Evolutionary conservation across 352 stramenopile genomes (phyloP).

Genomic region (Phytopythium montanum): DNA sequence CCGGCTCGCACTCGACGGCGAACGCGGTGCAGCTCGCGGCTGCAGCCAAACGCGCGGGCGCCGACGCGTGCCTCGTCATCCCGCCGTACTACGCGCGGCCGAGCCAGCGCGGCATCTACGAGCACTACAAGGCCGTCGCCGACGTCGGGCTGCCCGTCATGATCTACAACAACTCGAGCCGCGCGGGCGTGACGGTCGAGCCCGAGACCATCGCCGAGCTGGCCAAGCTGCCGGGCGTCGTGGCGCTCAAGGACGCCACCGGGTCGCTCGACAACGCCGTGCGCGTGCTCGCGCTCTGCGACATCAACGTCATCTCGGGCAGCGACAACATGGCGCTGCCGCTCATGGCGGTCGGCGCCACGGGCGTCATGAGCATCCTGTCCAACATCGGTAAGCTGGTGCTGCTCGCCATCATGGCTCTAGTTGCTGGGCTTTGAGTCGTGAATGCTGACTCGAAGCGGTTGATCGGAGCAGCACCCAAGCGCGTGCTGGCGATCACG

Average conservation of each 20-base stretch:
- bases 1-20: conserved; percentile 90
- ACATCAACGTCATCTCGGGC: conserved; percentile 85
- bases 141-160: conserved; percentile 88
- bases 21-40: conserved; percentile 65
- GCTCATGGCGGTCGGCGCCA: conserved; percentile 80
- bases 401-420: conserved; percentile 6
- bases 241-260: conserved; percentile 96
- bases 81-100: conserved; percentile 98
- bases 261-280: conserved; percentile 81
- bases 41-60: conserved; percentile 88
- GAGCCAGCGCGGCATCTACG: conserved; percentile 91
- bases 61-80: conserved; percentile 93
- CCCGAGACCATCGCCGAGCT: conserved; percentile 91
- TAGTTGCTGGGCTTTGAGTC: not conserved
- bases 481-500: conserved; percentile 73
- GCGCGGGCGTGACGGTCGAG: conserved; percentile 91
- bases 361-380: conserved; percentile 87
- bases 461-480: conserved; percentile 28
- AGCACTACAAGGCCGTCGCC: conserved; percentile 88
- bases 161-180: conserved; percentile 96
- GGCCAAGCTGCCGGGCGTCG: conserved; percentile 90
- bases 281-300: conserved; percentile 77
- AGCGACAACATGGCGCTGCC: conserved; percentile 86
- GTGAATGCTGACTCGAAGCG: not conserved
- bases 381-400: conserved; percentile 66